Evolutionary conservation across 1,284 basidiomycete species (phyloP).

Genomic region (Exobasidium cylindrosporum): DNA sequence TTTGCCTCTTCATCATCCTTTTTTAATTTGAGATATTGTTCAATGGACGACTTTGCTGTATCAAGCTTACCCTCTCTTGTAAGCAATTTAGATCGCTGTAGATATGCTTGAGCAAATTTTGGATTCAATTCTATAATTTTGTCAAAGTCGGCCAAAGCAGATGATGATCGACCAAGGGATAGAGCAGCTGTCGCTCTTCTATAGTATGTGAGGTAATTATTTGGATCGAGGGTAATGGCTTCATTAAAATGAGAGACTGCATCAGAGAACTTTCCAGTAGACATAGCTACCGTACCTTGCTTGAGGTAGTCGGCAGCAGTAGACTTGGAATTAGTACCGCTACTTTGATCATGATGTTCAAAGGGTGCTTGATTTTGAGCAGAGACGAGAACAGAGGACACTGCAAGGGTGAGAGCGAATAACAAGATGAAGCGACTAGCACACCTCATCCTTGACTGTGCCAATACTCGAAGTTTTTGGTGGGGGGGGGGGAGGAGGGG

Average conservation of each 20-base stretch:
- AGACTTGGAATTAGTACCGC: neutral
- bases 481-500: too few relatives aligned
- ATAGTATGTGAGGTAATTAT: constrained; percentile 47
- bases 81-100: constrained; percentile 45
- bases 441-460: neutral
- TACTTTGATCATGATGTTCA: neutral
- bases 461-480: too few relatives aligned
- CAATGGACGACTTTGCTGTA: constrained; percentile 24
- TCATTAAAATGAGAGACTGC: constrained; percentile 17
- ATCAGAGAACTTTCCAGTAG: constrained; percentile 8
- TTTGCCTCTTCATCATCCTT: constrained; percentile 25
- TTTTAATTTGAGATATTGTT: constrained; percentile 13
- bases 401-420: neutral
- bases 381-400: neutral
- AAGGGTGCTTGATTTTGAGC: neutral
- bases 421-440: neutral
- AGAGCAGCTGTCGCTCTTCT: constrained; percentile 50
- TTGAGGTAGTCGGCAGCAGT: constrained; percentile 16
- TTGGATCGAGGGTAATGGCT: constrained; percentile 12
- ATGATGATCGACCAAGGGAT: constrained; percentile 44
- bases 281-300: constrained; percentile 16
- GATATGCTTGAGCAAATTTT: constrained; percentile 45
- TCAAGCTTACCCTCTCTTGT: constrained; percentile 47
- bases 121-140: constrained; percentile 43
- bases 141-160: constrained; percentile 45